Evolutionary conservation across 2,329 filamentous ascomycete genomes (phyloP).

Genomic region (Diaporthe ampelina): DNA sequence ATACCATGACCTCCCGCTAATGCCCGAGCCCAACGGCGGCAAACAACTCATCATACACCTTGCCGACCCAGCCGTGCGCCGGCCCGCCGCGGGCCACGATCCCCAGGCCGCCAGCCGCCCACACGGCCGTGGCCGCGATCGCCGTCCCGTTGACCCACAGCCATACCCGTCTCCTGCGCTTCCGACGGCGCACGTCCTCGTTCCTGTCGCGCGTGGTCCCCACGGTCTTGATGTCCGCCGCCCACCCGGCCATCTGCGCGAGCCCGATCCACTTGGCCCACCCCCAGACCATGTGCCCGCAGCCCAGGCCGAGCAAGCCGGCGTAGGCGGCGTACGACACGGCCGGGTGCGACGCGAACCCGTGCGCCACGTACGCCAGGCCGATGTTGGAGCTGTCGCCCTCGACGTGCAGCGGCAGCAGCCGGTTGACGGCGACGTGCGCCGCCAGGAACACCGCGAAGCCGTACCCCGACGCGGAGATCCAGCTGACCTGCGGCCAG

Average conservation of each 20-base stretch:
- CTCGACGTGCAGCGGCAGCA: slow-evolving; percentile 81
- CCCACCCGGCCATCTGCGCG: slow-evolving; percentile 69
- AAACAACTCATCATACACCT: slow-evolving; percentile 82
- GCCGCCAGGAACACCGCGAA: slow-evolving; percentile 75
- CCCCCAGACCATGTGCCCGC: slow-evolving; percentile 87
- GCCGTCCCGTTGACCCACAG: slow-evolving; percentile 78
- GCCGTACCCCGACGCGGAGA: slow-evolving; percentile 79
- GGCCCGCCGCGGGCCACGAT: slow-evolving; percentile 80
- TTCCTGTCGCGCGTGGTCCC: slow-evolving; percentile 53
- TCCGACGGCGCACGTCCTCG: slow-evolving; percentile 65
- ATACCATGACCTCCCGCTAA: neutral
- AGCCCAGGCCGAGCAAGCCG: slow-evolving; percentile 75
- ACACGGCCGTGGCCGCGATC: slow-evolving; percentile 72
- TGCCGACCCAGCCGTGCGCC: slow-evolving; percentile 83
- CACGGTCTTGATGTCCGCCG: slow-evolving; percentile 49
- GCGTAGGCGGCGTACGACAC: slow-evolving; percentile 78
- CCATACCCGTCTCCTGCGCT: slow-evolving; percentile 75
- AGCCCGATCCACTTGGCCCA: slow-evolving; percentile 84
- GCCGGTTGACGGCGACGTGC: slow-evolving; percentile 83
- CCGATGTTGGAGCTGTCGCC: slow-evolving; percentile 90
- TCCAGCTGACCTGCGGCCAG: slow-evolving; percentile 81
- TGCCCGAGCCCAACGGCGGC: slow-evolving; percentile 36
- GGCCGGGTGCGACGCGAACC: slow-evolving; percentile 79
- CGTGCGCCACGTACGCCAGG: slow-evolving; percentile 86
- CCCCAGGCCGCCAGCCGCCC: slow-evolving; percentile 85